Evolutionary conservation across 352 stramenopile genomes (phyloP).

Genomic region (Phytophthora syringae): DNA sequence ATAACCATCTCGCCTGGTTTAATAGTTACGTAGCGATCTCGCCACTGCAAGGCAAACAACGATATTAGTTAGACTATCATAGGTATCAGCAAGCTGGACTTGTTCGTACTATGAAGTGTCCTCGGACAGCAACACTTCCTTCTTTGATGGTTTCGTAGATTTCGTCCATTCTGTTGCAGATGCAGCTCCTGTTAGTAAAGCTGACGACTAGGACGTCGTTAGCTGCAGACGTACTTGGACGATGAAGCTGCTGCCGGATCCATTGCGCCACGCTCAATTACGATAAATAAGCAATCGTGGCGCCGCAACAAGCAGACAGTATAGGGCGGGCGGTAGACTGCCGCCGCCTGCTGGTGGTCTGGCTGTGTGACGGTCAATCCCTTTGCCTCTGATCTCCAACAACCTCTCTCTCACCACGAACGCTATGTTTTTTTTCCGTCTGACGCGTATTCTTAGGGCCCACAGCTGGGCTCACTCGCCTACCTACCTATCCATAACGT

Average conservation of each 20-base stretch:
- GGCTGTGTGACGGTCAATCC: slow-evolving; percentile 20
- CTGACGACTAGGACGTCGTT: background rate
- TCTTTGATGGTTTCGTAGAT: slow-evolving; percentile 53
- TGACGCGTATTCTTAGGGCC: slow-evolving; percentile 37
- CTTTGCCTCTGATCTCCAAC: slow-evolving; percentile 21
- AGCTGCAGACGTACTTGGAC: slow-evolving; percentile 27
- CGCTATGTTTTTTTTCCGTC: background rate
- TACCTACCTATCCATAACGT: slow-evolving; percentile 9
- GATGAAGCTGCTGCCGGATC: slow-evolving; percentile 24
- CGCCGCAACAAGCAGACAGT: slow-evolving; percentile 6
- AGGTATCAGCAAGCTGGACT: background rate
- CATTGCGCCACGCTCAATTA: slow-evolving; percentile 9
- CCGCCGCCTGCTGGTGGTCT: slow-evolving; percentile 20
- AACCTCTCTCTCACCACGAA: slow-evolving; percentile 17
- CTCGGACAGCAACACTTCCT: slow-evolving; percentile 62
- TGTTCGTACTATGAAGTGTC: slow-evolving; percentile 64
- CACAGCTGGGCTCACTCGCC: slow-evolving; percentile 18
- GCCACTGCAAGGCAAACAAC: slow-evolving; percentile 51
- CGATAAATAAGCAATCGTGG: slow-evolving; percentile 29
- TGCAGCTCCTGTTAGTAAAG: background rate
- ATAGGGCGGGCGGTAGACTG: slow-evolving; percentile 12
- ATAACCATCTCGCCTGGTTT: slow-evolving; percentile 57
- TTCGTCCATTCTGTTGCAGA: slow-evolving; percentile 28
- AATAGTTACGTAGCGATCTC: slow-evolving; percentile 69
- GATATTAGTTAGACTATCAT: no score